These are phyloP conservation scores for Boletellus ananiceps DNA, from an alignment of 768 basidiomycete species.

Conservation along the genomic window DNA sequence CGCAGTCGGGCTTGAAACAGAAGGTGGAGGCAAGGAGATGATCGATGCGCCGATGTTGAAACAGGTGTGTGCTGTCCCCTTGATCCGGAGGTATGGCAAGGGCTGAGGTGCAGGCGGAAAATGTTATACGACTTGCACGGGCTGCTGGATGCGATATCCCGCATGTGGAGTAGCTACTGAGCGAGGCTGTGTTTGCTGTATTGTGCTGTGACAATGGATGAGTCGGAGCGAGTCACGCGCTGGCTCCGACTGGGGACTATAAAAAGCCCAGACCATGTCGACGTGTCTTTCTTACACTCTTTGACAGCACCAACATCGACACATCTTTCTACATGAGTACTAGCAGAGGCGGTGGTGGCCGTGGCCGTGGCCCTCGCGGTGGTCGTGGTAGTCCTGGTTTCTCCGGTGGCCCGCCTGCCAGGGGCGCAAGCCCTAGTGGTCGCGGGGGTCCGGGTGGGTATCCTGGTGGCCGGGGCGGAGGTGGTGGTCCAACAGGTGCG, in stretches of 20 bases:
- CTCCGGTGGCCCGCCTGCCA: not conserved
- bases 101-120: constrained; percentile 39
- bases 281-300: not conserved
- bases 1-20: constrained; percentile 67
- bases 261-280: constrained; percentile 4
- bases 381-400: not conserved
- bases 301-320: not conserved
- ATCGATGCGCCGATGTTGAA: constrained; percentile 90
- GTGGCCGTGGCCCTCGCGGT: not conserved
- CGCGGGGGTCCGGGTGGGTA: constrained; percentile 9
- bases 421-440: constrained; percentile 1
- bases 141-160: constrained; percentile 56
- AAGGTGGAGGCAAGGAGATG: constrained; percentile 64
- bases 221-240: not conserved
- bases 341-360: constrained; percentile 7
- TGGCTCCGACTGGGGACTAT: not conserved
- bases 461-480: constrained; percentile 21
- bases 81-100: no score
- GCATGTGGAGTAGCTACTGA: constrained; percentile 25
- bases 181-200: not conserved
- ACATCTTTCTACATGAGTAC: constrained; percentile 10
- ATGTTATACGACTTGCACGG: constrained; percentile 47
- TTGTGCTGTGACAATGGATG: not conserved
- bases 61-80: constrained; percentile 35
- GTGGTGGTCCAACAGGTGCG: constrained; percentile 26